A percentile compares a stretch with the other conserved stretches of the same genome.
Evolutionary conservation across 163 green algal genomes (phyloP).

Genomic region (Chloromonas sp.): DNA sequence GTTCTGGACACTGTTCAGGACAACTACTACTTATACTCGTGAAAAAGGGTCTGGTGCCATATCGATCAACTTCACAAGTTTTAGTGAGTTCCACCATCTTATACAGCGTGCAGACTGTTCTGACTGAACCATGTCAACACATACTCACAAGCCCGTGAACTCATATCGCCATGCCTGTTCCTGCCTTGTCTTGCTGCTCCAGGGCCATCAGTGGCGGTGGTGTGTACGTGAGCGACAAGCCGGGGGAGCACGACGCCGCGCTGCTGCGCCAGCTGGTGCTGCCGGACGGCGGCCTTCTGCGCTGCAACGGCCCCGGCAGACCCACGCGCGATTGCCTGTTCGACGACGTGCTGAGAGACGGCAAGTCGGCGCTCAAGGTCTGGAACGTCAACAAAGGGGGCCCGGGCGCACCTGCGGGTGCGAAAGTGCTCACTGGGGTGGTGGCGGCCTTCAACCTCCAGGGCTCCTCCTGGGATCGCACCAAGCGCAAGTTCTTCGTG

Average conservation of each 20-base stretch:
- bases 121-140: too few relatives aligned
- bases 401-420: neutral
- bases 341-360: slow-evolving; percentile 70
- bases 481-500: slow-evolving; percentile 65
- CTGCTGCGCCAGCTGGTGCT: slow-evolving; percentile 84
- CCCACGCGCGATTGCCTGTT: slow-evolving; percentile 91
- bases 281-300: slow-evolving; percentile 78
- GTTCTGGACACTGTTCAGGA: too few relatives aligned
- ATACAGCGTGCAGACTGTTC: too few relatives aligned
- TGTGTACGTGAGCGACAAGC: slow-evolving; percentile 92
- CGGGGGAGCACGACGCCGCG: slow-evolving; percentile 83
- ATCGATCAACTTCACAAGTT: too few relatives aligned
- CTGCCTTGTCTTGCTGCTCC: neutral
- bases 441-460: slow-evolving; percentile 30
- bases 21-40: too few relatives aligned
- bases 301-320: slow-evolving; percentile 55
- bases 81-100: too few relatives aligned
- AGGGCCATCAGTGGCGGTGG: slow-evolving; percentile 76
- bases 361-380: slow-evolving; percentile 76
- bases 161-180: too few relatives aligned
- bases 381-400: slow-evolving; percentile 76
- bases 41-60: too few relatives aligned
- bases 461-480: slow-evolving; percentile 76
- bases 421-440: neutral
- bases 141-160: too few relatives aligned